These are phyloP conservation scores for Bauhinia variegata DNA, from an alignment of 306 rosid species.

Conservation along the genomic window DNA sequence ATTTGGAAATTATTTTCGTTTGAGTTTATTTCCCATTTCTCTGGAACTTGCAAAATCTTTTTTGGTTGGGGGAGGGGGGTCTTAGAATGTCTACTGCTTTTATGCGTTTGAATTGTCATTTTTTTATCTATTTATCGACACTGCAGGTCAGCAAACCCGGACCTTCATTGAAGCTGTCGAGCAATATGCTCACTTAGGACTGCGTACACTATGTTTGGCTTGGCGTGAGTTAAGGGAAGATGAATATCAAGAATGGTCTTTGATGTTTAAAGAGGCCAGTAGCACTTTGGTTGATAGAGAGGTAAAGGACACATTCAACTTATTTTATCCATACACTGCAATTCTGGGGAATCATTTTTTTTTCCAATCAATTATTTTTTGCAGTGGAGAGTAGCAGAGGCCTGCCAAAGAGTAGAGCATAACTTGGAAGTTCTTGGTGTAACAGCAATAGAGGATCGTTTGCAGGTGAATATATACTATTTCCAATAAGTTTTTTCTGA, in stretches of 20 bases:
- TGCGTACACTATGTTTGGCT: slow-evolving; percentile 89
- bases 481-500: slow-evolving; percentile 26
- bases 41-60: no score
- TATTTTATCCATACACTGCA: slow-evolving; percentile 17
- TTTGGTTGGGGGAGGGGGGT: no score
- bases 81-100: not conserved
- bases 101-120: not conserved
- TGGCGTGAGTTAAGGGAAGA: slow-evolving; percentile 89
- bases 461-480: slow-evolving; percentile 67
- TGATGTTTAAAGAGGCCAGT: slow-evolving; percentile 91
- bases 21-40: no score
- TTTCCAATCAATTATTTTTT: slow-evolving; percentile 43
- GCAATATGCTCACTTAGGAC: slow-evolving; percentile 88
- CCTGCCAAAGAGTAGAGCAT: slow-evolving; percentile 87
- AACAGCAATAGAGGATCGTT: slow-evolving; percentile 97
- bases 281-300: slow-evolving; percentile 96
- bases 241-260: slow-evolving; percentile 87
- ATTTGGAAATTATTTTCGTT: not conserved
- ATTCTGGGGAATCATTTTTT: slow-evolving; percentile 4
- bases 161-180: slow-evolving; percentile 86
- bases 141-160: slow-evolving; percentile 92
- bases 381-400: slow-evolving; percentile 99
- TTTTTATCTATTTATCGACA: not conserved
- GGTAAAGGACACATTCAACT: slow-evolving; percentile 57
- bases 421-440: slow-evolving; percentile 93